Base-by-base conservation (phyloP, 169 alveolate species). In the Cryptosporidium ryanae region DNA sequence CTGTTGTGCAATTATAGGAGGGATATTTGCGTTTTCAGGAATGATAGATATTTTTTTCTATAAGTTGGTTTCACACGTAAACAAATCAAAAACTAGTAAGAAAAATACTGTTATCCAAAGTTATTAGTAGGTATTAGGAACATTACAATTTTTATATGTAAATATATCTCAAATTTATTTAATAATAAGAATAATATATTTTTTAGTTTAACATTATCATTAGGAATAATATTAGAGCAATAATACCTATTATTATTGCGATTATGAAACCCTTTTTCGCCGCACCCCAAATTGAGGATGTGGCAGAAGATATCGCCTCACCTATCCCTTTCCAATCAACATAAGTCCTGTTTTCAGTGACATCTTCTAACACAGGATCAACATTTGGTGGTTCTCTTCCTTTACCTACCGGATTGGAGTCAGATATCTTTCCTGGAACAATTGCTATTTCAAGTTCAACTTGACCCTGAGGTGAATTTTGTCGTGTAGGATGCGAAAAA, bases 301-400 rank as follows among this genome's bases (percentile, higher is more conserved):
- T 90, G 13, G 95, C 95, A 54, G 87, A 91, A 23, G 92, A 91
- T 17, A 93, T 67, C 21, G 94, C 95, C 48, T 94, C 97, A 23
- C 92, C 94, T 17, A 95, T 92, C 48, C 92, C 96, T 18, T 93
- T 92, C 97, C 97, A 95, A 90, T 95, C 98, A 4, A 95, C 94
- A 82, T 91, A 94, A 0, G 96, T 93, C 57, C 98, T 90, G 84
- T 95, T 95, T 55, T 94, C 97, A 18, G 94, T 90, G 32, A 95
- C 97, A 1, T 90, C 90, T 5, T 96, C 96, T 17, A 95, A 89
- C 82, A 90, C 93, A 7, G 98, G 98, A 59, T 95, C 96, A 54
- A 92, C 81, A 70, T 95, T 95, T 7, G 98, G 98, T 65, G 93
- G 96, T 44, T 94, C 97, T 46, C 98, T 66, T 18, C 98, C 98